These are phyloP conservation scores for Pleochaeta shiraiana DNA, from an alignment of 2,329 filamentous ascomycete genomes.

Conservation along the genomic window DNA sequence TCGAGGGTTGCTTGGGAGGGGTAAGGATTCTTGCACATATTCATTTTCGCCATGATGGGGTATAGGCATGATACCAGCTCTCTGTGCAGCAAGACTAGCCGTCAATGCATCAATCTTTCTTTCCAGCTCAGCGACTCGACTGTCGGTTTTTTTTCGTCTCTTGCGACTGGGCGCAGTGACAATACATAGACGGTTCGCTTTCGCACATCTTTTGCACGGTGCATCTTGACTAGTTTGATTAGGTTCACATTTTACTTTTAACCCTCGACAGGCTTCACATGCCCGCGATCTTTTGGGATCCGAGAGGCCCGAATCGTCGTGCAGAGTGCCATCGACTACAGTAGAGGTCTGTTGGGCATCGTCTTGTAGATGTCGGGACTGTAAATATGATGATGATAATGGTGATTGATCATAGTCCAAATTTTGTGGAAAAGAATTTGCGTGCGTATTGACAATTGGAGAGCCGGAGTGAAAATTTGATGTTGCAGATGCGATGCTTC, in stretches of 20 bases:
- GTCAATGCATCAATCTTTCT: slow-evolving; percentile 23
- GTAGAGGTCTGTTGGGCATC: too few species aligned
- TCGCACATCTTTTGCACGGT: slow-evolving; percentile 22
- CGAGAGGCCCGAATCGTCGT: slow-evolving; percentile 9
- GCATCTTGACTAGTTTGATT: slow-evolving; percentile 17
- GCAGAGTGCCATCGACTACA: slow-evolving; percentile 5
- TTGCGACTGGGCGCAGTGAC: slow-evolving; percentile 22
- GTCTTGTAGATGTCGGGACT: background rate
- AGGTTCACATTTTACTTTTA: slow-evolving; percentile 23
- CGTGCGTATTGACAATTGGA: background rate
- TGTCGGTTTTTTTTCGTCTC: slow-evolving; percentile 24
- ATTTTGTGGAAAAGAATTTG: background rate
- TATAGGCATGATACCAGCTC: slow-evolving; percentile 6
- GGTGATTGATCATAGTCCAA: background rate
- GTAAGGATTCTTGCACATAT: background rate
- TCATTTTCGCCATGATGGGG: slow-evolving; percentile 6
- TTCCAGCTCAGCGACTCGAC: slow-evolving; percentile 23
- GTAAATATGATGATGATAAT: background rate
- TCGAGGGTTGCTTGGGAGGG: background rate
- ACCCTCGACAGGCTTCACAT: slow-evolving; percentile 22
- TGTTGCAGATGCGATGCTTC: background rate
- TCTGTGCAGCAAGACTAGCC: slow-evolving; percentile 18
- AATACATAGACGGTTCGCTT: slow-evolving; percentile 21
- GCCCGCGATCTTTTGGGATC: slow-evolving; percentile 20
- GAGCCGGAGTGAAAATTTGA: background rate